Percentiles rank a stretch among this genome's conserved stretches.
phyloP scores from a whole-genome alignment of 768 basidiomycete genomes.

The Suillus alpinus region DNA sequence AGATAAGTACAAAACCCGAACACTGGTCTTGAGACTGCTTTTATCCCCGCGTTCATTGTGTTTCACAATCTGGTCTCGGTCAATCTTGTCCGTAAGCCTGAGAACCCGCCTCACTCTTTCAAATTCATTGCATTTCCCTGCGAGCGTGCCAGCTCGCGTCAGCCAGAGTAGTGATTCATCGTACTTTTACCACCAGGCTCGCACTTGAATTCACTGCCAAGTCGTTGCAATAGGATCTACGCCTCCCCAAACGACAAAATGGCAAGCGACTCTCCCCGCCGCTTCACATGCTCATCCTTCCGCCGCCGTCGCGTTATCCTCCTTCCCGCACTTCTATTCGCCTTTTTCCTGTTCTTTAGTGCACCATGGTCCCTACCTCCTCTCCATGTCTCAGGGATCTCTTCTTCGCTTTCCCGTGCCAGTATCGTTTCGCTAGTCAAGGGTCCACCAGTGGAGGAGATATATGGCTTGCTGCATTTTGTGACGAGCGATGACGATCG shows the following conservation, averaged over 20 bases:
- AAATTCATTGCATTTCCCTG: not conserved
- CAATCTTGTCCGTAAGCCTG: not conserved
- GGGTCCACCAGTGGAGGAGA: slow-evolving; percentile 47
- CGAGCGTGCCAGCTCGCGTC: not conserved
- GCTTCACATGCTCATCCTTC: slow-evolving; percentile 11
- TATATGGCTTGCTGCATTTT: slow-evolving; percentile 70
- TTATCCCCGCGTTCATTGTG: not conserved
- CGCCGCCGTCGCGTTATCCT: slow-evolving; percentile 49
- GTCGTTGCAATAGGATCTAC: not conserved
- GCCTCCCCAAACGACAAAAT: not conserved
- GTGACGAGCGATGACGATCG: slow-evolving; percentile 46
- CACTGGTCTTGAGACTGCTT: not conserved
- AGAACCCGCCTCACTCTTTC: not conserved
- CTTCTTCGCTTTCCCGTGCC: slow-evolving; percentile 35
- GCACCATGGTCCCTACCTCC: slow-evolving; percentile 42
- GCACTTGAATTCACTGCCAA: not conserved
- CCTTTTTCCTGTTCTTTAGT: slow-evolving; percentile 35
- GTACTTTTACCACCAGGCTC: not conserved
- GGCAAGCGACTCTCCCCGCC: not conserved
- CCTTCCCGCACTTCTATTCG: slow-evolving; percentile 35
- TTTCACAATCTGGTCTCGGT: not conserved
- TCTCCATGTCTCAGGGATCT: slow-evolving; percentile 34
- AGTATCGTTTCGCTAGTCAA: slow-evolving; percentile 39
- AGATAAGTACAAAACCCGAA: not conserved
- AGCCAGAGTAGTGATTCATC: not conserved